Evolutionary conservation across 2,329 filamentous ascomycete species (phyloP).

Genomic region (Diatrype stigma): DNA sequence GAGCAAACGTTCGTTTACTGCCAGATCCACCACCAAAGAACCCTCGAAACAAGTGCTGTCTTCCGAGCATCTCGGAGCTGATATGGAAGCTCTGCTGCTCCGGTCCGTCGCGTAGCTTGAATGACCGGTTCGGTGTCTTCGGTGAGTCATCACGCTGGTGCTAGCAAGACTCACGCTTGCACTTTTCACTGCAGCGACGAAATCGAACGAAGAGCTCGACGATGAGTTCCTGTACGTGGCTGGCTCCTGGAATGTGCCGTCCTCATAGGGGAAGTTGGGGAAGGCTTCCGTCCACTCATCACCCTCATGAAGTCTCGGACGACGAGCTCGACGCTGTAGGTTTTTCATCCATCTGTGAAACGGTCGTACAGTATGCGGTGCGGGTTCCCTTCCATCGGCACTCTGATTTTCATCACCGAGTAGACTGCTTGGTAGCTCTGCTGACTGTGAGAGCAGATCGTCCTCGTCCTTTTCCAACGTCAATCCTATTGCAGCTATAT

Average conservation of each 20-base stretch:
- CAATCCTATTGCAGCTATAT: slow-evolving; percentile 37
- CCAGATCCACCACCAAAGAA: slow-evolving; percentile 55
- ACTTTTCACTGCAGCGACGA: slow-evolving; percentile 77
- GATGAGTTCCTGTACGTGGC: slow-evolving; percentile 54
- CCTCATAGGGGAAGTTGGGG: slow-evolving; percentile 30
- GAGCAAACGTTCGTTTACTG: slow-evolving; percentile 65
- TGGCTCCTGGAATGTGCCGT: slow-evolving; percentile 19
- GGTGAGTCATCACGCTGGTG: slow-evolving; percentile 62
- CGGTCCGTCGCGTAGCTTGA: slow-evolving; percentile 55
- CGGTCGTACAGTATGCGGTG: slow-evolving; percentile 31
- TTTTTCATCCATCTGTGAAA: slow-evolving; percentile 73
- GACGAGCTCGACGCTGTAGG: slow-evolving; percentile 56
- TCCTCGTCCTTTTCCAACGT: slow-evolving; percentile 29
- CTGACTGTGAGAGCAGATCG: slow-evolving; percentile 10
- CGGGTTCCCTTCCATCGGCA: slow-evolving; percentile 4
- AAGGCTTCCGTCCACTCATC: slow-evolving; percentile 20
- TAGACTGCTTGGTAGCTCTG: slow-evolving; percentile 22
- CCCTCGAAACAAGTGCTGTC: slow-evolving; percentile 60
- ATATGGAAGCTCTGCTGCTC: slow-evolving; percentile 58
- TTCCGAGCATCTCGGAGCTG: slow-evolving; percentile 58
- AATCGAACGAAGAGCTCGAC: slow-evolving; percentile 71
- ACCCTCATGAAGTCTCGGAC: slow-evolving; percentile 23
- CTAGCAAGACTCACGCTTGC: slow-evolving; percentile 74
- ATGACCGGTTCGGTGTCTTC: slow-evolving; percentile 48
- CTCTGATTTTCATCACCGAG: slow-evolving; percentile 18